Conservation (phyloP, 2,329 filamentous ascomycete species). For the Saccharata proteae region DNA sequence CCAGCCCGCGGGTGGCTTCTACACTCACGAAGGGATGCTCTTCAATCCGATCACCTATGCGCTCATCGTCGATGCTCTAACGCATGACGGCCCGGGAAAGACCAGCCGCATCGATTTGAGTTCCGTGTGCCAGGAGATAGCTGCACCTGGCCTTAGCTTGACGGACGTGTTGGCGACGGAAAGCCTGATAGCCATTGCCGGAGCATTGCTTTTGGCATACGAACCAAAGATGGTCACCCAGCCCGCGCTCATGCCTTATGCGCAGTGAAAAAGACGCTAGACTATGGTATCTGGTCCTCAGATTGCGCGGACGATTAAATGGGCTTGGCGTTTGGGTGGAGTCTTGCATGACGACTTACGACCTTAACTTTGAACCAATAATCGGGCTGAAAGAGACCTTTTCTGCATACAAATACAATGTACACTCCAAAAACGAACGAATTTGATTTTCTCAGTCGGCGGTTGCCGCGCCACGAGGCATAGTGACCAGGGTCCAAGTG, state of each 20-base stretch:
- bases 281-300: no score
- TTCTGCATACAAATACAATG: no score
- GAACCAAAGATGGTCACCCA: constrained; percentile 1
- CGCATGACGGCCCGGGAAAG: constrained; percentile 33
- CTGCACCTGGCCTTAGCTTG: constrained; percentile 29
- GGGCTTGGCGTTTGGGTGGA: no score
- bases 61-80: constrained; percentile 37
- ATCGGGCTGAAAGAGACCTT: no score
- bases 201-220: constrained; percentile 20
- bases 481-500: no score
- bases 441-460: no score
- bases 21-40: constrained; percentile 39
- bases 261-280: no score
- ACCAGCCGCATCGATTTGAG: constrained; percentile 27
- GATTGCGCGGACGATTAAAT: no score
- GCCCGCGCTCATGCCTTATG: constrained; percentile 3
- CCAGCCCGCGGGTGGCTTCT: constrained; percentile 31
- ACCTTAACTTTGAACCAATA: no score
- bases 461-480: no score
- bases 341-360: no score
- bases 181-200: constrained; percentile 29
- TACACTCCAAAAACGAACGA: no score
- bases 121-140: constrained; percentile 27
- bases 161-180: constrained; percentile 36
- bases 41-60: constrained; percentile 36